Evolutionary conservation across 192 early-diverging fungal genomes (phyloP).

Genomic region (Linnemannia zychae): DNA sequence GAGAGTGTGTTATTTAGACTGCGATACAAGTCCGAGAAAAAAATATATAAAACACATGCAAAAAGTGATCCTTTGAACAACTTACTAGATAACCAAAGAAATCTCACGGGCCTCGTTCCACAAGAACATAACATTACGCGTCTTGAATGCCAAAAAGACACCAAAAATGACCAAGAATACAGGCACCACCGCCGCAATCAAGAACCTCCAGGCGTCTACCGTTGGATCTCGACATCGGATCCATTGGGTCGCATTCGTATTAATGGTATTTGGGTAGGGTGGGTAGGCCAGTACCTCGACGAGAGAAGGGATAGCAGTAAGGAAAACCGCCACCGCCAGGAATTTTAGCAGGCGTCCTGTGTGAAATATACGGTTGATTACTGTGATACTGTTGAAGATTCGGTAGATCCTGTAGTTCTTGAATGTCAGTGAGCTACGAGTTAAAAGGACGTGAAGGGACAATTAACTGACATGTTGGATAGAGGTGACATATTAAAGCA

Average conservation of each 20-base stretch:
- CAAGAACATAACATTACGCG: slow-evolving; percentile 22
- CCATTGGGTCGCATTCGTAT: slow-evolving; percentile 23
- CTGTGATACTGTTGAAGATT: slow-evolving; percentile 59
- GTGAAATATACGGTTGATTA: slow-evolving; percentile 28
- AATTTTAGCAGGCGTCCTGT: slow-evolving; percentile 13
- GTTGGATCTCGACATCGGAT: background rate
- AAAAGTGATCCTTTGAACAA: background rate
- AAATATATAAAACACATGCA: no score
- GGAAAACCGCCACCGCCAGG: background rate
- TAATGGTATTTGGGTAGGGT: background rate
- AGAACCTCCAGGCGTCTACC: background rate
- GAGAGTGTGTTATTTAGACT: no score
- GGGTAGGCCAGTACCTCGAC: background rate
- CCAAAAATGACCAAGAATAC: slow-evolving; percentile 24
- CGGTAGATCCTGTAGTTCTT: slow-evolving; percentile 67
- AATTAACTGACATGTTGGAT: no score
- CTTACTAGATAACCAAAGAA: slow-evolving; percentile 37
- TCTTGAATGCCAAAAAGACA: slow-evolving; percentile 34
- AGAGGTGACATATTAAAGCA: no score
- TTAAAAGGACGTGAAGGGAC: no score
- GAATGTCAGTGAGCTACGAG: slow-evolving; percentile 57
- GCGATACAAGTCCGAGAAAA: background rate
- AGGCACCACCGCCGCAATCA: background rate
- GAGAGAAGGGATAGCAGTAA: background rate
- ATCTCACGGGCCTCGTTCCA: slow-evolving; percentile 48